A percentile compares a stretch with the other conserved stretches of the same genome.
Conservation (phyloP, 257 asterid genomes). For the Galeopsis tetrahit region DNA sequence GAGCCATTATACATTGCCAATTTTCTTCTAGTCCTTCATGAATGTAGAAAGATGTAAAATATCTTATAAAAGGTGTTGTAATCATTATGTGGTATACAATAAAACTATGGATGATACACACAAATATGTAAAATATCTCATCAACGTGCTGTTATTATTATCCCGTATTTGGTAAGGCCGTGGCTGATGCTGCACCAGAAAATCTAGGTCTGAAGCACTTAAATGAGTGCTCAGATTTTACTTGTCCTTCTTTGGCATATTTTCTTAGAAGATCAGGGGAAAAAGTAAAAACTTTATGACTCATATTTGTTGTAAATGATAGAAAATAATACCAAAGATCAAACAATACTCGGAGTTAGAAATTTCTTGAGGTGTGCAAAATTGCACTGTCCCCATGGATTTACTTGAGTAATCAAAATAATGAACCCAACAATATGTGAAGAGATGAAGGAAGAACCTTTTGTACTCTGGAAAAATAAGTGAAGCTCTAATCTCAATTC, state of each 20-base stretch:
- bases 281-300: not conserved
- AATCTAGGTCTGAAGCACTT: not conserved
- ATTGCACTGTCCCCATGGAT: too few species aligned
- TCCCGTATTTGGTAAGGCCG: not conserved
- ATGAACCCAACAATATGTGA: too few species aligned
- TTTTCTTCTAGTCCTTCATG: conserved; percentile 16
- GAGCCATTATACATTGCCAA: not conserved
- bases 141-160: not conserved
- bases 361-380: too few species aligned
- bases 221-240: not conserved
- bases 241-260: not conserved
- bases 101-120: not conserved
- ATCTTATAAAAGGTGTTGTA: not conserved
- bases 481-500: too few species aligned
- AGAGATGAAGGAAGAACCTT: too few species aligned
- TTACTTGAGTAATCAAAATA: too few species aligned
- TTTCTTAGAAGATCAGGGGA: conserved; percentile 8
- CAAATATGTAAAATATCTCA: not conserved
- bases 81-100: not conserved
- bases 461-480: too few species aligned
- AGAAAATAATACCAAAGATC: too few species aligned
- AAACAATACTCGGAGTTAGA: too few species aligned
- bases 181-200: not conserved
- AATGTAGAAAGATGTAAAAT: conserved; percentile 7
- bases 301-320: not conserved